Evolutionary conservation across 805 yeast species (phyloP), one percentile per base, ranked within the genome.

Genomic region (Kuraishia floccosa): DNA sequence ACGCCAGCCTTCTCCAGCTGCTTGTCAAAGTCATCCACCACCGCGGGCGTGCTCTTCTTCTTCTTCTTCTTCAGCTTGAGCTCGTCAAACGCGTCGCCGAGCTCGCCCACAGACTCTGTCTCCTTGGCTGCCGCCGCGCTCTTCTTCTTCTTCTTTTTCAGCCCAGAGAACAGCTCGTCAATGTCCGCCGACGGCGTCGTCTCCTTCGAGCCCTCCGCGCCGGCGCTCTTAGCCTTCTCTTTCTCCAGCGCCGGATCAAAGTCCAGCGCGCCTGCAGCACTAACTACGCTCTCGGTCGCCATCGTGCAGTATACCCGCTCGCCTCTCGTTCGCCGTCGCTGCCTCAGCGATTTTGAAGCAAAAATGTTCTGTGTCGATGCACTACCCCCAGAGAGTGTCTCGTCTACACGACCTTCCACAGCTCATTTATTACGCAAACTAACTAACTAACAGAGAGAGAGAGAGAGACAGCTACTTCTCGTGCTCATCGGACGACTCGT

Each of bases 1-100:
- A 86, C 68, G 49, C 97, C 96, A 11, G 96, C 96, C 51, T 81
- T 67, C 52, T 84, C 94, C 46, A 89, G 67, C 49, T 83, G 83
- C 50, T 80, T 78, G 44, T 89, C 97, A 49, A 89, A 89, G 40
- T 82, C 95, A 45, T 76, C 73, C 17, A 77, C 72, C 30, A 68
- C 82, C 11, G 65, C 56, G 20, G 63, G 59, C 37, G 65, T 63
- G 15, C 66, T 50, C 36, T 70, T 53, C 72, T 75, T 76, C 65
- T 71, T 72, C 78, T 84, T 84, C 73, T 86, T 86, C 67, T 82
- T 81, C 56, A 79, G 65, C 46, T 74, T 76, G 48, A 79, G 56
- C 26, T 82, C 89, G 16, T 76, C 76, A 34, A 80, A 65, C 39
- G 76, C 71, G 39, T 76, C 82, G 21, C 76, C 62, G 24, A 72